Conservation (phyloP, 2,329 filamentous ascomycete genomes). For the Chaetomium strumarium region DNA sequence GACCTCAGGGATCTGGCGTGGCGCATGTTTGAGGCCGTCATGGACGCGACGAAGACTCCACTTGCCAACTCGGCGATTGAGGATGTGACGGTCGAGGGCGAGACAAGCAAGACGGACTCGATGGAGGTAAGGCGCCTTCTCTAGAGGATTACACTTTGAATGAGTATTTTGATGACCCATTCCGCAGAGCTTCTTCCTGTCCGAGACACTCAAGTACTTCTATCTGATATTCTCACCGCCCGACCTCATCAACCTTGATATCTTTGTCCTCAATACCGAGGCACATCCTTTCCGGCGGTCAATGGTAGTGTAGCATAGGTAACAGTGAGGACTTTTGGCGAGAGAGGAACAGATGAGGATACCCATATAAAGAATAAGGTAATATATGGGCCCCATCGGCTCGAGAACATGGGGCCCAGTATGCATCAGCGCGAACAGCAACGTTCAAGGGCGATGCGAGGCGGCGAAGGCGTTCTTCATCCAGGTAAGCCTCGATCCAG, state of each 20-base stretch:
- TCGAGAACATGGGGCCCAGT: no score
- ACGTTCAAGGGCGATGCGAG: no score
- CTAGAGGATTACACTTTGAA: not conserved
- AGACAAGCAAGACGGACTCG: slow-evolving; percentile 45
- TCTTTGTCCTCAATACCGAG: slow-evolving; percentile 43
- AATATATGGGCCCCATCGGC: no score
- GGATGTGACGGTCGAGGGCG: slow-evolving; percentile 37
- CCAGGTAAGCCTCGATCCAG: no score
- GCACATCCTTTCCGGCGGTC: slow-evolving; percentile 22
- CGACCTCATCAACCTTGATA: slow-evolving; percentile 50
- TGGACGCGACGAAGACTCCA: slow-evolving; percentile 43
- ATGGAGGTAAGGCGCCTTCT: slow-evolving; percentile 45
- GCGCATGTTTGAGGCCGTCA: slow-evolving; percentile 54
- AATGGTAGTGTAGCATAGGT: no score
- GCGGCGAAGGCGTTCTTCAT: no score
- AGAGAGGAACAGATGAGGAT: no score
- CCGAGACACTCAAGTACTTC: slow-evolving; percentile 52
- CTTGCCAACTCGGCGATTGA: slow-evolving; percentile 50
- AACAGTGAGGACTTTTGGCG: no score
- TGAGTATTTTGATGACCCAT: not conserved
- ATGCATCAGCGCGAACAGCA: no score
- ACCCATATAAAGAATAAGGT: no score
- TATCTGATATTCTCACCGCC: slow-evolving; percentile 56
- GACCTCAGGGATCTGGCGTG: slow-evolving; percentile 54
- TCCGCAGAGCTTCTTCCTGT: slow-evolving; percentile 37